Percentiles rank a stretch among this genome's conserved stretches.
Evolutionary conservation across 2,329 filamentous ascomycete species (phyloP).

Genomic region (Penicillium crustosum): DNA sequence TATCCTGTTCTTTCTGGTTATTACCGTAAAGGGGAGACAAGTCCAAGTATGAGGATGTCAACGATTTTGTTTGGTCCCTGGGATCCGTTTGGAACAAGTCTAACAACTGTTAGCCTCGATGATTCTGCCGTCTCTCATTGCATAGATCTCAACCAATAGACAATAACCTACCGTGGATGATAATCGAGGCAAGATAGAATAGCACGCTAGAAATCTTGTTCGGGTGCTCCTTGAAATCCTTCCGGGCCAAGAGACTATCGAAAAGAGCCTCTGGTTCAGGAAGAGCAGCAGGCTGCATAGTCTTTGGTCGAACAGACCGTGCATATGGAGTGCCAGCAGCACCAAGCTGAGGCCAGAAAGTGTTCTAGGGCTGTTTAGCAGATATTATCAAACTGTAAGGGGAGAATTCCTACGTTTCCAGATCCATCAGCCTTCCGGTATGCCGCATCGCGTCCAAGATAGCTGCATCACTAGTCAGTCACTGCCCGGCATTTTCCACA

Average conservation of each 20-base stretch:
- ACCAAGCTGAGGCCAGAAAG: conserved; percentile 63
- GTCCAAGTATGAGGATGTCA: conserved; percentile 74
- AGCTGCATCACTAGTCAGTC: conserved; percentile 27
- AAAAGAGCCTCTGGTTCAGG: conserved; percentile 68
- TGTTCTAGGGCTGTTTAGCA: conserved; percentile 54
- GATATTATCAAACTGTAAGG: conserved; percentile 29
- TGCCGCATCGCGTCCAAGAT: conserved; percentile 38
- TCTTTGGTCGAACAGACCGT: conserved; percentile 60
- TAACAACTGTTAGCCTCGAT: conserved; percentile 27
- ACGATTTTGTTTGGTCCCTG: conserved; percentile 61
- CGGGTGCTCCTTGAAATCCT: conserved; percentile 63
- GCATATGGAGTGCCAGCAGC: conserved; percentile 67
- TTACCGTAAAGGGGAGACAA: conserved; percentile 71
- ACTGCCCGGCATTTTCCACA: conserved; percentile 6
- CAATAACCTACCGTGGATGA: conserved; percentile 51
- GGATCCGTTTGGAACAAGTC: conserved; percentile 67
- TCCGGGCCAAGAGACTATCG: conserved; percentile 65
- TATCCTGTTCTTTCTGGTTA: conserved; percentile 61
- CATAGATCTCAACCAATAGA: not conserved
- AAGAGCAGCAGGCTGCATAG: conserved; percentile 58
- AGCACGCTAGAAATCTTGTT: conserved; percentile 73
- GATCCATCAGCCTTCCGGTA: conserved; percentile 42
- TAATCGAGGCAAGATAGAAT: conserved; percentile 72
- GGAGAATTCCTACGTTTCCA: conserved; percentile 36
- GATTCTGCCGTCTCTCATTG: not conserved